Base-by-base conservation (phyloP, 441 rosid genomes). In the Bruguiera hainesii region DNA sequence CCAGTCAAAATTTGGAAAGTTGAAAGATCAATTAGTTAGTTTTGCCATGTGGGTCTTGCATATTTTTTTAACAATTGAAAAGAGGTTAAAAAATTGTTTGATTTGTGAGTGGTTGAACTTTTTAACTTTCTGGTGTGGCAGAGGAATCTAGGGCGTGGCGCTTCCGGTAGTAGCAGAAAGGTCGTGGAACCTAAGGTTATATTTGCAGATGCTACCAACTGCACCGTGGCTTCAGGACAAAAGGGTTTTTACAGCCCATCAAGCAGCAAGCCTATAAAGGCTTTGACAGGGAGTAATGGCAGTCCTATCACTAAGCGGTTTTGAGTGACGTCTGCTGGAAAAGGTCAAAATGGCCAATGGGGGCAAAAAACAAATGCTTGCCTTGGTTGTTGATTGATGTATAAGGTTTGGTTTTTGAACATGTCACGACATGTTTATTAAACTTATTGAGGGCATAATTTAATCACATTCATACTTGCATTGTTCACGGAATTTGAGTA, bases 1-100 rank as follows among this genome's bases (percentile, higher is more conserved):
- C 71, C 75, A 48, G 76, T 82, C 81, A 75, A 80, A 73, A 57
- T 31, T 19, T 46, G n/a, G 3, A 52, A 56, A 48, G 61, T 7
- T 5, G 5, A 30, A 67, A 23, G 37, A 67, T 56, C 52, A 42
- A 29, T 25, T 52, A 50, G 67, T 63, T 69, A 51, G 59, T 50
- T 67, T 75, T 67, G 71, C 81, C 48, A 80, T 28, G 84, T 61
- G 78, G 69, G 64, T 64, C 71, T 69, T 60, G 21, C 31, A n/a
- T 7, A 28, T 58, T 21, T 70, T 20, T 65, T 51, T 60, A 63
- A 66, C 28, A 69, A 69, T 67, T 56, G 60, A 56, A 19, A 53
- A 48, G 21, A 18, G n/a, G 25, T 25, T 39, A 19, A 25, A 9
- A 69, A 51, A 51, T 29, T 18, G 52, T 61, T 53, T 37, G 37